These are phyloP conservation scores for Rhizopus sp. DNA, from an alignment of 371 early-diverging fungal species.

Conservation along the genomic window DNA sequence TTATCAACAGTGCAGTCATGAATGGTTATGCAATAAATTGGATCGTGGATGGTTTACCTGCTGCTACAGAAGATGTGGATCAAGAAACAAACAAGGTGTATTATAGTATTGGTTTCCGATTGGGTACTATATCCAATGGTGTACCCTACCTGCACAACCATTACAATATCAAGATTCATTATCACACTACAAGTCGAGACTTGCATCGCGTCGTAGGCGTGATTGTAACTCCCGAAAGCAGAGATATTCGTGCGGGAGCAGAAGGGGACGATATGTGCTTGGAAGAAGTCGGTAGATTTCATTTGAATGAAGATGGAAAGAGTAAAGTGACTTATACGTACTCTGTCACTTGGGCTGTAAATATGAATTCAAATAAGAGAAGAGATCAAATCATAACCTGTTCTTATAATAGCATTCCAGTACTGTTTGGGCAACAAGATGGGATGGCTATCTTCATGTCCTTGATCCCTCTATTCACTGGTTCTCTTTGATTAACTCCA, in stretches of 20 bases:
- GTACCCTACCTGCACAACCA: conserved; percentile 70
- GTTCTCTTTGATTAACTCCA: conserved; percentile 34
- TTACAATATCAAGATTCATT: conserved; percentile 81
- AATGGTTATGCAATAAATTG: conserved; percentile 83
- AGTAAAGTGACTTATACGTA: conserved; percentile 77
- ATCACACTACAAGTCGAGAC: conserved; percentile 64
- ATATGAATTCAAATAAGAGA: not conserved
- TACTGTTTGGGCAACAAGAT: conserved; percentile 91
- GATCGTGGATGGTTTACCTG: conserved; percentile 92
- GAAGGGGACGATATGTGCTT: conserved; percentile 21
- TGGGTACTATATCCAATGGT: conserved; percentile 44
- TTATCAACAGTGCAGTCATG: conserved; percentile 80
- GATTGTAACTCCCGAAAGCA: conserved; percentile 65
- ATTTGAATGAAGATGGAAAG: conserved; percentile 41
- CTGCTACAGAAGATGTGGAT: conserved; percentile 66
- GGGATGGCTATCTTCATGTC: conserved; percentile 89
- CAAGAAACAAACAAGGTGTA: conserved; percentile 55
- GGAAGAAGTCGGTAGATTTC: not conserved
- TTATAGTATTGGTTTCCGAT: conserved; percentile 79
- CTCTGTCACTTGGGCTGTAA: conserved; percentile 80
- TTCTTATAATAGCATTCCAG: conserved; percentile 42
- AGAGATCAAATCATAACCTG: not conserved
- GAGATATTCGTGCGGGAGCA: conserved; percentile 36
- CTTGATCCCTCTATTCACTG: conserved; percentile 83
- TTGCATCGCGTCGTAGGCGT: conserved; percentile 89